phyloP scores from a whole-genome alignment of 371 early-diverging fungal species.

The Circinella minor region DNA sequence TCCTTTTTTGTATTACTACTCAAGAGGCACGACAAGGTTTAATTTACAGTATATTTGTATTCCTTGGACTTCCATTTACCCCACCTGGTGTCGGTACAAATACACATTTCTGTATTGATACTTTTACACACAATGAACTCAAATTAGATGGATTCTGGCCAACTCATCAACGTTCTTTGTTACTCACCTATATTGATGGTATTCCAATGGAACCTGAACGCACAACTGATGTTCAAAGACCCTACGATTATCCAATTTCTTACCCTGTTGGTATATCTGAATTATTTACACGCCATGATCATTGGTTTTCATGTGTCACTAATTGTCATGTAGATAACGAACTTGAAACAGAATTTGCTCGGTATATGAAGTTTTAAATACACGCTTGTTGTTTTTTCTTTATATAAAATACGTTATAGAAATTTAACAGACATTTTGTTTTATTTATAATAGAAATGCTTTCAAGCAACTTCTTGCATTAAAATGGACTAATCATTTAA shows the following conservation, averaged over 20 bases:
- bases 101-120: conserved; percentile 54
- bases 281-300: conserved; percentile 38
- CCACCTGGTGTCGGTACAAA: conserved; percentile 56
- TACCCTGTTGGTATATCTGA: conserved; percentile 55
- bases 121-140: conserved; percentile 59
- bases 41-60: conserved; percentile 56
- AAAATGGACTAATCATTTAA: conserved; percentile 37
- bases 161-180: conserved; percentile 5
- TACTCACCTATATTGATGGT: conserved; percentile 43
- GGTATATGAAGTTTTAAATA: conserved; percentile 25
- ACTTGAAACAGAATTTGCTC: conserved; percentile 50
- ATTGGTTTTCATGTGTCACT: conserved; percentile 43
- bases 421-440: too few relatives aligned
- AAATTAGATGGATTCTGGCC: conserved; percentile 44
- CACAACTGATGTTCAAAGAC: conserved; percentile 18
- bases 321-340: conserved; percentile 11
- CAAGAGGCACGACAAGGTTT: conserved; percentile 42
- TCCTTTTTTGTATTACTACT: conserved; percentile 62
- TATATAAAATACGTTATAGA: not conserved
- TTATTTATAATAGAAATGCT: conserved; percentile 36
- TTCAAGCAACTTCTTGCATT: conserved; percentile 45
- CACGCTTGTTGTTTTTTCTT: not conserved
- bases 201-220: conserved; percentile 54
- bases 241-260: conserved; percentile 50
- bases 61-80: conserved; percentile 59